phyloP scores from a whole-genome alignment of 108 stramenopile species.

The Stephanodiscus minutulus region DNA sequence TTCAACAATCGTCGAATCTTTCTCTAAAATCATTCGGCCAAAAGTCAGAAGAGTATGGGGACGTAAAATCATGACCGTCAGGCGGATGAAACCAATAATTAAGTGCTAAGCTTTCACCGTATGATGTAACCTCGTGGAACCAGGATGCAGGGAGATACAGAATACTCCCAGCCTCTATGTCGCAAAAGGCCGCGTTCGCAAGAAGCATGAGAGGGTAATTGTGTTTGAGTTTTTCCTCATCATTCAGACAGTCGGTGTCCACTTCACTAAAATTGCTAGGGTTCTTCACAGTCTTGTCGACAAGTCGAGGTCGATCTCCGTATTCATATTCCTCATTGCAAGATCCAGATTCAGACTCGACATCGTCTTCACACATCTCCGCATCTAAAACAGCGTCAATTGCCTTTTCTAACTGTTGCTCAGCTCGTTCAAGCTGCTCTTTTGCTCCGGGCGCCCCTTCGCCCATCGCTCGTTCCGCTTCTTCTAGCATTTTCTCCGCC shows the following conservation, averaged over 20 bases:
- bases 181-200: slow-evolving; percentile 49
- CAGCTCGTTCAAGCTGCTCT: slow-evolving; percentile 57
- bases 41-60: slow-evolving; percentile 68
- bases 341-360: slow-evolving; percentile 21
- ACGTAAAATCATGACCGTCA: slow-evolving; percentile 57
- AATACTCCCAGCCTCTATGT: slow-evolving; percentile 78
- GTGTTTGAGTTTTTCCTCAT: slow-evolving; percentile 24
- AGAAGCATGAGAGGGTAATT: slow-evolving; percentile 28
- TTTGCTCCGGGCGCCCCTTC: slow-evolving; percentile 56
- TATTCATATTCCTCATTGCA: slow-evolving; percentile 50
- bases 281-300: slow-evolving; percentile 52
- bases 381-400: slow-evolving; percentile 78
- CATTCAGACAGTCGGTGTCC: slow-evolving; percentile 25
- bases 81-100: slow-evolving; percentile 99
- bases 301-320: slow-evolving; percentile 8
- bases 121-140: slow-evolving; percentile 95
- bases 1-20: slow-evolving; percentile 1
- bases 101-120: not conserved
- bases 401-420: slow-evolving; percentile 64
- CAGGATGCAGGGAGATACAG: slow-evolving; percentile 96
- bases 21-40: slow-evolving; percentile 55
- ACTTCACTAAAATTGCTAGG: slow-evolving; percentile 52
- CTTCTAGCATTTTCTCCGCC: slow-evolving; percentile 54
- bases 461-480: slow-evolving; percentile 40
- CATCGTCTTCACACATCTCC: slow-evolving; percentile 54